Evolutionary conservation across 345 rosid species (phyloP), one percentile per base, ranked within the genome.

Genomic region (Gossypium sturtianum): DNA sequence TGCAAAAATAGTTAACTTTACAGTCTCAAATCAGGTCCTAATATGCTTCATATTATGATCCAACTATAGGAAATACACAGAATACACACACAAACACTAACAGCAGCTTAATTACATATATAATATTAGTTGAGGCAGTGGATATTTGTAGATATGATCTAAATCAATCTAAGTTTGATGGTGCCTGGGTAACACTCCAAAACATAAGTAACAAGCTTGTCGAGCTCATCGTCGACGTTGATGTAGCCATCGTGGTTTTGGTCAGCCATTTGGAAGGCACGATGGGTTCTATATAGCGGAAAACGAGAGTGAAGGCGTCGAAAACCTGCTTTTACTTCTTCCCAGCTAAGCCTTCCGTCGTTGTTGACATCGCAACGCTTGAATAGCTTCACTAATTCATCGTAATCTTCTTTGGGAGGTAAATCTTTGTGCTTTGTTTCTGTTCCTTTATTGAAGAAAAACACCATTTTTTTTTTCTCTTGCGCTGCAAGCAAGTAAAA

Each of bases 291-390:
- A 65, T 56, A 73, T 8, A 22, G 53, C 0, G 80, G 68, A n/a
- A 34, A 66, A 7, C 69, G 58, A 3, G 78, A 70, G 19, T 80
- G 78, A 13, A 77, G 29, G 59, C n/a, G 25, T 2, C 45, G 9
- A 66, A 77, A 77, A 61, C 67, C 83, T 0, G 72, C 51, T 44
- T n/a, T 44, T 41, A 77, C 78, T 66, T 81, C 81, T 44, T 74
- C 54, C 43, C 43, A 20, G 79, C 81, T 77, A 8, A 77, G 76
- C 19, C 60, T 75, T 25, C 79, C 71, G 38, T 81, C 74, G 1
- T 64, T 6, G 57, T 81, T 16, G 3, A 22, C 23, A 59, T 77
- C 81, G 47, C 29, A 74, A 7, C 59, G 44, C 72, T 12, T 58
- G 20, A 81, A 60, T 2, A 71, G 2, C 12, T 12, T 48, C 71